A percentile compares a stretch with the other conserved stretches of the same genome.
These are phyloP conservation scores for Saururus chinensis DNA, from an alignment of 164 flowering plant species.

Conservation along the genomic window DNA sequence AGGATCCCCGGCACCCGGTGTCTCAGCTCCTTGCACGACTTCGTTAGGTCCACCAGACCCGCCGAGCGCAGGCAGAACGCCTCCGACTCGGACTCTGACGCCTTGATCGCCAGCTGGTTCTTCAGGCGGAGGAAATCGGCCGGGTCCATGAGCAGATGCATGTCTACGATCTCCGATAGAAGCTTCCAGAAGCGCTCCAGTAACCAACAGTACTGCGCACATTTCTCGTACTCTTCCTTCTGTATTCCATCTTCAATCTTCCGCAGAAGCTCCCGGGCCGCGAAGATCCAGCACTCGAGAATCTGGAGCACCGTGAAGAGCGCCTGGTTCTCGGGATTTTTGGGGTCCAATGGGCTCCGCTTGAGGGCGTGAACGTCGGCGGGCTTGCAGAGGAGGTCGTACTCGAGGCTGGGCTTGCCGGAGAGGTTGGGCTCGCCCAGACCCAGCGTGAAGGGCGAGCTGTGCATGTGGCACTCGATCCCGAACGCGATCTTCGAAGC, in stretches of 20 bases:
- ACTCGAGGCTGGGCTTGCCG: constrained; percentile 65
- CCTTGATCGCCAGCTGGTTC: constrained; percentile 40
- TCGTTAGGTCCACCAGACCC: constrained; percentile 41
- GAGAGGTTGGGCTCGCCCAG: constrained; percentile 77
- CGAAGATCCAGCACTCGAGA: constrained; percentile 57
- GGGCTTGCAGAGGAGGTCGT: constrained; percentile 74
- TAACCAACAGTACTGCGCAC: constrained; percentile 51
- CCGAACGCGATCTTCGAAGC: constrained; percentile 52
- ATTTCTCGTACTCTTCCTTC: constrained; percentile 18
- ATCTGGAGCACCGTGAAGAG: constrained; percentile 62
- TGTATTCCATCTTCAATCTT: constrained; percentile 34
- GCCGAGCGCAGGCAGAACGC: constrained; percentile 66
- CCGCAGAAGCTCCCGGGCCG: constrained; percentile 27
- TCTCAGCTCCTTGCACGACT: constrained; percentile 48
- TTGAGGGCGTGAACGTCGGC: constrained; percentile 52
- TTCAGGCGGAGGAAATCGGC: constrained; percentile 67
- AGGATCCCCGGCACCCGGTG: constrained; percentile 68
- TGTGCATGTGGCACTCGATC: constrained; percentile 65
- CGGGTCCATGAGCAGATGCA: constrained; percentile 71
- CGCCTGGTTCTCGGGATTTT: constrained; percentile 31
- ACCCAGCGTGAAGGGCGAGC: constrained; percentile 71
- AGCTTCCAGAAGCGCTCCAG: constrained; percentile 69
- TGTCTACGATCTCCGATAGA: constrained; percentile 50
- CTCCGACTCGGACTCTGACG: constrained; percentile 28
- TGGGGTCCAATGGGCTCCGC: constrained; percentile 23